Evolutionary conservation across 1,284 basidiomycete species (phyloP).

Genomic region (Pseudozyma tsukubaensis): DNA sequence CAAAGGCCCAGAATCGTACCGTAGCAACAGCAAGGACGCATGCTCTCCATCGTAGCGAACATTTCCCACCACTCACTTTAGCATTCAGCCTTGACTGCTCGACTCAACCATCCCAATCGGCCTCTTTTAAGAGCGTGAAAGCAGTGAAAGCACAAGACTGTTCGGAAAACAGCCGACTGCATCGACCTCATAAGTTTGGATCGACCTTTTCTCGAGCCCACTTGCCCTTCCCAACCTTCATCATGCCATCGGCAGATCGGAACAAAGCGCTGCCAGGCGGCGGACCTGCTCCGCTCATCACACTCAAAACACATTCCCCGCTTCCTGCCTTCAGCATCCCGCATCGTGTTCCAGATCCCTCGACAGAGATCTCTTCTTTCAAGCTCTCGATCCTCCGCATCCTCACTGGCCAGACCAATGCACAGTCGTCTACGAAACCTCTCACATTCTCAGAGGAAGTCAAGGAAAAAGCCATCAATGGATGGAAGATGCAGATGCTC

Average conservation of each 20-base stretch:
- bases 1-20: too few relatives aligned
- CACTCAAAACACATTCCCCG: constrained; percentile 55
- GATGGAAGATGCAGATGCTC: constrained; percentile 66
- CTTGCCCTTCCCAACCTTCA: neutral
- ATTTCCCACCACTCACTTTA: too few relatives aligned
- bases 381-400: constrained; percentile 61
- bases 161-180: constrained; percentile 2
- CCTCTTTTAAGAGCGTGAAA: neutral
- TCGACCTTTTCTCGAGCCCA: constrained; percentile 3
- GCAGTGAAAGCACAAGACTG: neutral
- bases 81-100: neutral
- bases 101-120: neutral
- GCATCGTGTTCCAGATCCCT: constrained; percentile 59
- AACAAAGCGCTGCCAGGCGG: constrained; percentile 32
- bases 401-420: constrained; percentile 58
- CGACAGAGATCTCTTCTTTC: constrained; percentile 55
- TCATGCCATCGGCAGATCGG: constrained; percentile 36
- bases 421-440: constrained; percentile 37
- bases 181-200: neutral
- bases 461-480: constrained; percentile 63
- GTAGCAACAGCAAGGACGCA: too few relatives aligned
- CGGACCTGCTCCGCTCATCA: constrained; percentile 51
- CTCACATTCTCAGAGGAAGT: constrained; percentile 63
- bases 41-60: too few relatives aligned
- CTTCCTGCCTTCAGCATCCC: constrained; percentile 62